phyloP scores from a whole-genome alignment of 2,329 filamentous ascomycete species.

The Trichophyton rubrum region DNA sequence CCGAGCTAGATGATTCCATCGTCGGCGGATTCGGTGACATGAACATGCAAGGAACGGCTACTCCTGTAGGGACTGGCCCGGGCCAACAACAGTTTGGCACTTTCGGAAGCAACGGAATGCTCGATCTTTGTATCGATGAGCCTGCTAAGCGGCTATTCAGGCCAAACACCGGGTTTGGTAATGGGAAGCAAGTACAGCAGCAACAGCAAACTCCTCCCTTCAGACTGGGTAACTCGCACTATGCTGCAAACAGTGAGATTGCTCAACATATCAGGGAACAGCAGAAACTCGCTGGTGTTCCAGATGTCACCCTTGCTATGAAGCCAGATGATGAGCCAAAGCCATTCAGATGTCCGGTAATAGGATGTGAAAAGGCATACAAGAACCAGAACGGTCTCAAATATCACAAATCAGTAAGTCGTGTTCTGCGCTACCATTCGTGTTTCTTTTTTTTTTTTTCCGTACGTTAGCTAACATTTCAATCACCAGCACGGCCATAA shows the following conservation, averaged over 20 bases:
- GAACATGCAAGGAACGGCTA: constrained; percentile 37
- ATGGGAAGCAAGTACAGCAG: constrained; percentile 51
- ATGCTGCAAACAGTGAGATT: constrained; percentile 63
- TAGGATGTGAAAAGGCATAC: constrained; percentile 97
- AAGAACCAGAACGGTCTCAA: constrained; percentile 99
- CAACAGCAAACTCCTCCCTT: constrained; percentile 60
- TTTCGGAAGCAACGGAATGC: constrained; percentile 37
- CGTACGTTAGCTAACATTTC: constrained; percentile 15
- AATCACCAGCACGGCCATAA: constrained; percentile 68
- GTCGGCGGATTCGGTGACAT: constrained; percentile 51
- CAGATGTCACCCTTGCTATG: constrained; percentile 33
- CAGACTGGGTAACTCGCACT: constrained; percentile 62
- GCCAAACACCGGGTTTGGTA: constrained; percentile 56
- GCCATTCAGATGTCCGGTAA: constrained; percentile 93
- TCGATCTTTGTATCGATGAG: constrained; percentile 68
- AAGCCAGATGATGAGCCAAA: constrained; percentile 77
- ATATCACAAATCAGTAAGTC: constrained; percentile 59
- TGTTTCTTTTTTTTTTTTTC: not conserved
- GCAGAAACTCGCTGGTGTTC: constrained; percentile 47
- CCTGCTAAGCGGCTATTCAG: constrained; percentile 89
- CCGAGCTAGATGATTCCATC: constrained; percentile 63
- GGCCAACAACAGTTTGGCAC: constrained; percentile 25
- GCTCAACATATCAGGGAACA: constrained; percentile 53
- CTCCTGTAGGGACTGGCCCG: constrained; percentile 25
- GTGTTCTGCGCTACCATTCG: constrained; percentile 13